These are phyloP conservation scores for Globisporangium spinosum DNA, from an alignment of 352 stramenopile genomes.

Conservation along the genomic window DNA sequence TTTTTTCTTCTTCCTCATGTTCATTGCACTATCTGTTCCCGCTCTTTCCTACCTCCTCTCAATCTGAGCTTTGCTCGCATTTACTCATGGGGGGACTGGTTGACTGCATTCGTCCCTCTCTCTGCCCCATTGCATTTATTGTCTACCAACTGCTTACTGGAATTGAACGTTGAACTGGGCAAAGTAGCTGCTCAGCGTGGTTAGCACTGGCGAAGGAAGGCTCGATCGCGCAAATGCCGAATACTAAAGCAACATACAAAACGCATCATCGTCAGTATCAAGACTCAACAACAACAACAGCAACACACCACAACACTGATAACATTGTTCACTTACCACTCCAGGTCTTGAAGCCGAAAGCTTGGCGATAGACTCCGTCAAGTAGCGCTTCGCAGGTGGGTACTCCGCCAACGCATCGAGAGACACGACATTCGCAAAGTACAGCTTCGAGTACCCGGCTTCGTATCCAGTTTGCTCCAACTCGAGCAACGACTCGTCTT, in stretches of 20 bases:
- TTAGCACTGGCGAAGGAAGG: conserved; percentile 28
- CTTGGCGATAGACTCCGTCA: conserved; percentile 64
- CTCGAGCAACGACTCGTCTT: conserved; percentile 79
- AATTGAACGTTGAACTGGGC: conserved; percentile 60
- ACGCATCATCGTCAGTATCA: neutral
- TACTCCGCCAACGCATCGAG: conserved; percentile 89
- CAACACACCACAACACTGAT: neutral
- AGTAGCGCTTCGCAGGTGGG: conserved; percentile 46
- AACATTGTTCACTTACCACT: conserved; percentile 39
- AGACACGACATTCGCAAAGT: conserved; percentile 84
- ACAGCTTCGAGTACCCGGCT: conserved; percentile 91
- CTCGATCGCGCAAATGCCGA: conserved; percentile 44
- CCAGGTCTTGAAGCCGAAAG: conserved; percentile 60
- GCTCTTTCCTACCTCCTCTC: neutral
- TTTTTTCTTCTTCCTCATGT: neutral
- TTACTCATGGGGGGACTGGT: neutral
- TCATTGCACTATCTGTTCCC: neutral
- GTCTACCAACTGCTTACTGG: conserved; percentile 31
- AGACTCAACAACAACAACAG: conserved; percentile 10
- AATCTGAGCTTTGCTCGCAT: neutral
- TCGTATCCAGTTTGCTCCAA: conserved; percentile 89
- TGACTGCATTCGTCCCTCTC: conserved; percentile 5
- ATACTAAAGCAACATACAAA: conserved; percentile 35
- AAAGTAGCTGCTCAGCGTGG: conserved; percentile 56
- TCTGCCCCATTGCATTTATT: neutral